Evolutionary conservation across 106 monocot species (phyloP), one percentile per base, ranked within the genome.

Genomic region (Dendrobium officinale): DNA sequence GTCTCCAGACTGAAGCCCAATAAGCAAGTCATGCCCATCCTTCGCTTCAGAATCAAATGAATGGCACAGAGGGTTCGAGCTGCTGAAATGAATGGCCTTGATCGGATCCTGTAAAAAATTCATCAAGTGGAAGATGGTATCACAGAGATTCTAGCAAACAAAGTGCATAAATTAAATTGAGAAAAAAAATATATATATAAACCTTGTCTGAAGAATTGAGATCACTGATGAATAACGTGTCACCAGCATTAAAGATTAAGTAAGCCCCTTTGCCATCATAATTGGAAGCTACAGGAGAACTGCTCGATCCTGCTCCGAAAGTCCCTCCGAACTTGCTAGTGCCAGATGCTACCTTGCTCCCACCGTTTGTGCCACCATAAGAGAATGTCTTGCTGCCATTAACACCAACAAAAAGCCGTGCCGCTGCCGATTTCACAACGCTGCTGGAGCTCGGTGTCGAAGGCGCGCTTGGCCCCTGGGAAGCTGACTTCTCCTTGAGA

Each of bases 191-290:
- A 44, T 44, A 13, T 51, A 48, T 22, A 31, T 17, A 44, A 41
- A 96, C 97, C 98, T 98, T 98, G 48, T 98, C 98, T 73, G 87
- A 89, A 0, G 94, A 98, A 83, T 95, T 95, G 31, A 95, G 89
- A 78, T 98, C 98, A 72, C 92, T 95, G 49, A 98, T 81, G 83
- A 92, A 95, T 15, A 98, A 78, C 3, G 91, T 89, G 61, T 98
- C 98, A 2, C 91, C 98, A 18, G 85, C 86, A 86, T 95, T 98
- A 80, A 98, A 98, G 40, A 98, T 82, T 75, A 98, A 84, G 67
- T 91, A 98, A 5, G 92, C 84, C 51, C 98, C 98, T 75, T 88
- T 92, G 3, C 86, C 91, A 78, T 98, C 98, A 76, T 84, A 98
- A 83, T 98, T 98, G 6, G 83, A 56, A 10, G 61, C 75, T 0